Percentiles rank a stretch among this genome's conserved stretches.
Evolutionary conservation across 768 basidiomycete genomes (phyloP).

Genomic region (Amanita phalloides): DNA sequence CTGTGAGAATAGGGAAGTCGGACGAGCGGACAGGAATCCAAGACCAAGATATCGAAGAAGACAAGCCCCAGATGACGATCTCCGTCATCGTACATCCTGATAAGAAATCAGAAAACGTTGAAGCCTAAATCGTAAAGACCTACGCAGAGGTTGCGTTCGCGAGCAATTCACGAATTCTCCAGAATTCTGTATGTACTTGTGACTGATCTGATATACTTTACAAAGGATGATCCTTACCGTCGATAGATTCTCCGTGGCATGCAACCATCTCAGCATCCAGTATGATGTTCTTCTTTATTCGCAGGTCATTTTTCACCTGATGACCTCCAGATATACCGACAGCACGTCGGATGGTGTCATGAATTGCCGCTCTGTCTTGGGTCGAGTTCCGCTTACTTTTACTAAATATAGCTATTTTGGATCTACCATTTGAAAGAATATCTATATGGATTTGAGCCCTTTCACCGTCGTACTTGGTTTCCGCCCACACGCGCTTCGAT

Average conservation of each 20-base stretch:
- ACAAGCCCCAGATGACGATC: conserved; percentile 63
- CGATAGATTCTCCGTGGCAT: conserved; percentile 57
- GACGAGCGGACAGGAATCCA: conserved; percentile 52
- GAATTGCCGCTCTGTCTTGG: conserved; percentile 58
- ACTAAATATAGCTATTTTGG: conserved; percentile 70
- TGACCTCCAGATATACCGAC: conserved; percentile 29
- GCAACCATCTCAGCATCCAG: conserved; percentile 89
- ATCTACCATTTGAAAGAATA: conserved; percentile 21
- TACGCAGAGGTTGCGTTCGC: conserved; percentile 13
- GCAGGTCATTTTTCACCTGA: conserved; percentile 5
- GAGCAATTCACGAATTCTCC: conserved; percentile 56
- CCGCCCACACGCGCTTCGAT: conserved; percentile 57
- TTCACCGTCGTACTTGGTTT: conserved; percentile 94
- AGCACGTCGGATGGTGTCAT: conserved; percentile 44
- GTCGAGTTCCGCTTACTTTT: conserved; percentile 85
- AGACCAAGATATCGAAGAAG: conserved; percentile 78
- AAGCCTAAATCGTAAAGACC: background rate
- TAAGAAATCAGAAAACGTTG: conserved; percentile 9
- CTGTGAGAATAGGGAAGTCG: conserved; percentile 46
- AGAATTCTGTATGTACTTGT: conserved; percentile 45
- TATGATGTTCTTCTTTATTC: conserved; percentile 31
- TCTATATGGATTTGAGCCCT: conserved; percentile 88
- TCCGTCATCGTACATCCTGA: conserved; percentile 21
- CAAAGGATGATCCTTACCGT: conserved; percentile 38
- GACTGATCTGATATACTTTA: background rate